These are phyloP conservation scores for Auriscalpium microsporum DNA, from an alignment of 768 basidiomycete genomes.

Conservation along the genomic window DNA sequence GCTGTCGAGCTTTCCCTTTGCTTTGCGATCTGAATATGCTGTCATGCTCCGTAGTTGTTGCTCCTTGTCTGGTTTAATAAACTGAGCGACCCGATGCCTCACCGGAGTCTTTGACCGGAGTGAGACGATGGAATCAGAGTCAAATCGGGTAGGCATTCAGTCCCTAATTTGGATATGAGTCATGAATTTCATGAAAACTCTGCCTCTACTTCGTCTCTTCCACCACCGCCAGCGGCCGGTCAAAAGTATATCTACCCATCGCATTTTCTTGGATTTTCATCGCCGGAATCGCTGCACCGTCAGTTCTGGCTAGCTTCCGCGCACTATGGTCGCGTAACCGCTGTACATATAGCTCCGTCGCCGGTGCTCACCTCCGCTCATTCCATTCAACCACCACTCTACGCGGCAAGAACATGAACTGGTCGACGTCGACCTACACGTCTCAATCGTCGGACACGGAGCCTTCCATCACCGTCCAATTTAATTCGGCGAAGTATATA, in stretches of 20 bases:
- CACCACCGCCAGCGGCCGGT: not conserved
- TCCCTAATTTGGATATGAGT: too few relatives aligned
- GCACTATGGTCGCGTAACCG: constrained; percentile 17
- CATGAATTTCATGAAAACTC: too few relatives aligned
- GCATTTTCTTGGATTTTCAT: too few relatives aligned
- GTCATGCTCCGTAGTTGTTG: too few relatives aligned
- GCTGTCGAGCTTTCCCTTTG: too few relatives aligned
- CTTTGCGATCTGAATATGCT: too few relatives aligned
- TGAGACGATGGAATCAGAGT: too few relatives aligned
- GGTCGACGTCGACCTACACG: constrained; percentile 56
- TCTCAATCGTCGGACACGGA: constrained; percentile 69
- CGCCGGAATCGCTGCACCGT: not conserved
- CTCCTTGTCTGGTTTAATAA: too few relatives aligned
- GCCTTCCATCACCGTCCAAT: constrained; percentile 65
- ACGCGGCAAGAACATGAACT: constrained; percentile 34
- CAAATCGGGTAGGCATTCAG: too few relatives aligned
- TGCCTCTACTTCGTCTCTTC: not conserved
- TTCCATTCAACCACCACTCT: not conserved
- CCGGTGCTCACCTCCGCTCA: not conserved
- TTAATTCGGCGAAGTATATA: constrained; percentile 74
- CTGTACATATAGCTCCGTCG: constrained; percentile 2
- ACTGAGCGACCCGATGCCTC: too few relatives aligned
- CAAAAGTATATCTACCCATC: too few relatives aligned
- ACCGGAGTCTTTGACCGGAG: too few relatives aligned
- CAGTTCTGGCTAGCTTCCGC: constrained; percentile 9